phyloP scores from a whole-genome alignment of 2,329 filamentous ascomycete genomes.

The Ascosphaera pollenicola region DNA sequence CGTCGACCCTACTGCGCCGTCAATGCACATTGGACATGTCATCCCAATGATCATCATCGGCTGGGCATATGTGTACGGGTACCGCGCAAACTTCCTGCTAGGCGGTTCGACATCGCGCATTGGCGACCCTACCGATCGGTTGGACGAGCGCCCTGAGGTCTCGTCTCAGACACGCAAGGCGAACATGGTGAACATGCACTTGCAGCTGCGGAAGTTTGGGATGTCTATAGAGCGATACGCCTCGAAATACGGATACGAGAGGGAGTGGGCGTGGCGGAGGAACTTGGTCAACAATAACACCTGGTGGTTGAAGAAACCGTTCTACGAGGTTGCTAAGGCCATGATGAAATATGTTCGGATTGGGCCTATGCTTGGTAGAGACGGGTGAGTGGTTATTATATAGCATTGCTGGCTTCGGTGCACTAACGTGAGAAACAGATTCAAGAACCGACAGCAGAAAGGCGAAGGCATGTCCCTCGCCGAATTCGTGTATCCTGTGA shows the following conservation, averaged over 20 bases:
- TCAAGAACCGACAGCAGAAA: conserved; percentile 61
- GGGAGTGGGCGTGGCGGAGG: conserved; percentile 42
- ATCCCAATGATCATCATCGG: conserved; percentile 28
- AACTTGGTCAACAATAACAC: conserved; percentile 58
- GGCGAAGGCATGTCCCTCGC: conserved; percentile 86
- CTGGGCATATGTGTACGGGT: conserved; percentile 27
- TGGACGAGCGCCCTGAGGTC: conserved; percentile 17
- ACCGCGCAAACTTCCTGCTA: conserved; percentile 22
- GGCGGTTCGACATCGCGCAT: conserved; percentile 25
- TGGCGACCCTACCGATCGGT: conserved; percentile 25
- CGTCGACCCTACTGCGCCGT: conserved; percentile 27
- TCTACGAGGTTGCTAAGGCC: conserved; percentile 53
- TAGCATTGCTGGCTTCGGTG: neutral
- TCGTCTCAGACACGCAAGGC: conserved; percentile 18
- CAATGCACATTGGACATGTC: conserved; percentile 28
- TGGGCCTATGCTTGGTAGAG: conserved; percentile 68
- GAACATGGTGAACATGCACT: conserved; percentile 27
- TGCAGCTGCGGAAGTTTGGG: conserved; percentile 42
- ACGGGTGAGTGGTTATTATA: conserved; percentile 41
- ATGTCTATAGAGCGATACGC: conserved; percentile 46
- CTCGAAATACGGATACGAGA: conserved; percentile 39
- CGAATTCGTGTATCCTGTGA: conserved; percentile 79
- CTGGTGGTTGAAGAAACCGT: conserved; percentile 54
- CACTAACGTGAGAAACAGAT: conserved; percentile 21
- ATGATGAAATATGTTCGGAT: conserved; percentile 55